Percentiles rank a stretch among this genome's conserved stretches.
These are phyloP conservation scores for Pulveroboletus sp. DNA, from an alignment of 768 basidiomycete genomes.

Conservation along the genomic window DNA sequence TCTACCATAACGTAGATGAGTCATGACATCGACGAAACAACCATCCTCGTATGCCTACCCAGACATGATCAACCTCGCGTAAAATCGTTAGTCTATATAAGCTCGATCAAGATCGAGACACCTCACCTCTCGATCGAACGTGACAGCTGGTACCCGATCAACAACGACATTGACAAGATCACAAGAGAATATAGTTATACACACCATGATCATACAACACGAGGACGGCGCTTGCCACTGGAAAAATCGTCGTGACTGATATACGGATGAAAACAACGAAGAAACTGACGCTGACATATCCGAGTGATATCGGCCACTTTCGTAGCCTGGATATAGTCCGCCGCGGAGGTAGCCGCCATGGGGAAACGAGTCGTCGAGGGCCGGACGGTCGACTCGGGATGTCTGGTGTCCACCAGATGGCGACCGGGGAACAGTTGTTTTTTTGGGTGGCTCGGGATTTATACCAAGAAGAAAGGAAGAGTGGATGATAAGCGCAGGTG, in stretches of 20 bases:
- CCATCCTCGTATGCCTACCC: conserved; percentile 7
- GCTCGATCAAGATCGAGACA: neutral
- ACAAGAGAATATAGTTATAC: neutral
- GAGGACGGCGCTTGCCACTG: conserved; percentile 6
- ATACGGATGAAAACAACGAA: neutral
- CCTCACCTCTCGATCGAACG: conserved; percentile 15
- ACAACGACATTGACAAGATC: neutral
- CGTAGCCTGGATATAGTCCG: conserved; percentile 1
- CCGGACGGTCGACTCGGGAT: neutral
- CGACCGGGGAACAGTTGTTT: neutral
- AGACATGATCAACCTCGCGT: conserved; percentile 17
- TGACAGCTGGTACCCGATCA: conserved; percentile 9
- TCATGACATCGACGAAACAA: neutral
- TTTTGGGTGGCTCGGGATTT: neutral
- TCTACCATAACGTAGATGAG: conserved; percentile 3
- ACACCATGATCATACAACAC: conserved; percentile 22
- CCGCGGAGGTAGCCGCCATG: conserved; percentile 1
- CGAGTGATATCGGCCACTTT: conserved; percentile 2
- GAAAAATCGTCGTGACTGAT: neutral
- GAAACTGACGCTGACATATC: conserved; percentile 11
- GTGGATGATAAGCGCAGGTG: neutral
- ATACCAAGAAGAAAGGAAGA: neutral
- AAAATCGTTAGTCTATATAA: neutral
- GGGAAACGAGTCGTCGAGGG: neutral
- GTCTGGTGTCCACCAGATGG: neutral